These are phyloP conservation scores for Solanum chiquidenum DNA, from an alignment of 257 asterid species.

Conservation along the genomic window DNA sequence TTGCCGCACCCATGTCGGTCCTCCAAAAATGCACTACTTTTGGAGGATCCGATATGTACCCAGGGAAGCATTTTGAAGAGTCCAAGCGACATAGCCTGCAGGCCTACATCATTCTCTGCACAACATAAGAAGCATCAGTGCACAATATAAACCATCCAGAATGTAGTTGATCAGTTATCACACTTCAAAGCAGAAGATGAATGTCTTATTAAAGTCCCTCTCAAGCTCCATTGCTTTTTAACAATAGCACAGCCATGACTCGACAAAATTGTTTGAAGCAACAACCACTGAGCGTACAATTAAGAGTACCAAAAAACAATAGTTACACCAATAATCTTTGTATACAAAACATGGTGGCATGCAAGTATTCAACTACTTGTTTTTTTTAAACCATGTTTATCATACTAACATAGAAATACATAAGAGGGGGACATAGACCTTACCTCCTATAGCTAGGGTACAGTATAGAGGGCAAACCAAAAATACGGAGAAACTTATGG, in stretches of 20 bases:
- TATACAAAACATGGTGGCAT: neutral
- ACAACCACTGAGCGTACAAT: neutral
- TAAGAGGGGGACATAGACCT: neutral
- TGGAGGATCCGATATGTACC: neutral
- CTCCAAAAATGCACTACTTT: neutral
- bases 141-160: neutral
- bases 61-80: neutral
- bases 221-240: neutral
- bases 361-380: neutral
- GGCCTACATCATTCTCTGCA: neutral
- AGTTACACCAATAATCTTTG: neutral
- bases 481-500: neutral
- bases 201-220: neutral
- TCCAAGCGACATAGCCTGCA: neutral
- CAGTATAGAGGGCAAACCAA: neutral
- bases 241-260: neutral
- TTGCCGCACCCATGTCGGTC: neutral
- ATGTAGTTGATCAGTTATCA: neutral
- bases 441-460: neutral
- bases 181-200: neutral
- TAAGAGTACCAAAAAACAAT: slow-evolving; percentile 7
- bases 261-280: neutral
- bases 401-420: neutral
- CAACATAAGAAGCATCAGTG: neutral
- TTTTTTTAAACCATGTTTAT: neutral